Percentiles rank a stretch among this genome's conserved stretches.
Conservation (phyloP, 495 filamentous ascomycete genomes). For the Penicillium fimorum region DNA sequence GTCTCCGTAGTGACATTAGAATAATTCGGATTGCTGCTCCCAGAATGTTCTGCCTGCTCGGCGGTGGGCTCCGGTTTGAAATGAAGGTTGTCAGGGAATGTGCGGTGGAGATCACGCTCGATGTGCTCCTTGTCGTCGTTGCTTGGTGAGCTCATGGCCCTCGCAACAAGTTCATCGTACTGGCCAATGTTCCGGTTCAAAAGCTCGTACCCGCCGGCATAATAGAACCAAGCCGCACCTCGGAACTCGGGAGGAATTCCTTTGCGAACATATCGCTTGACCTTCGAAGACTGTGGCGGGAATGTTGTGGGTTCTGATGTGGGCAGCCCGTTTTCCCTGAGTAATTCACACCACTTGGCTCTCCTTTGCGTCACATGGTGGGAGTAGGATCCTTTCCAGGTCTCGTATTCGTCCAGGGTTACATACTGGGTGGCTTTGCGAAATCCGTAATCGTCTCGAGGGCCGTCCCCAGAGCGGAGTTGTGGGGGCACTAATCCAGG, state of each 20-base stretch:
- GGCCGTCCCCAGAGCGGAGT: conserved; percentile 31
- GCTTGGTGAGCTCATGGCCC: conserved; percentile 59
- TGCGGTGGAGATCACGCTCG: conserved; percentile 90
- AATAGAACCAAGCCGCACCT: conserved; percentile 95
- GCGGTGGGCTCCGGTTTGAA: conserved; percentile 70
- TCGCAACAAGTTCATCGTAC: conserved; percentile 67
- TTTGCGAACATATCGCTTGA: conserved; percentile 88
- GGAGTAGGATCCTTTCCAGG: conserved; percentile 72
- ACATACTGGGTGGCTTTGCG: conserved; percentile 83
- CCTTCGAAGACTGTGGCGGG: conserved; percentile 73
- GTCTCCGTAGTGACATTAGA: conserved; percentile 58
- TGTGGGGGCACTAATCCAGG: conserved; percentile 43
- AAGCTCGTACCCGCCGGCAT: conserved; percentile 82
- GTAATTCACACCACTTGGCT: conserved; percentile 76
- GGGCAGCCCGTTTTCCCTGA: conserved; percentile 73
- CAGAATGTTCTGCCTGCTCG: conserved; percentile 24
- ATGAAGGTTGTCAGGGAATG: conserved; percentile 90
- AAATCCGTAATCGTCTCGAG: conserved; percentile 87
- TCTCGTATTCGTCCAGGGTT: conserved; percentile 71
- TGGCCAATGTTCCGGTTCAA: conserved; percentile 69
- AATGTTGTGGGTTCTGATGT: conserved; percentile 72
- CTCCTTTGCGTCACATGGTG: conserved; percentile 65
- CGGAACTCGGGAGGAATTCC: conserved; percentile 93
- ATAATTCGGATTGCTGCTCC: conserved; percentile 32
- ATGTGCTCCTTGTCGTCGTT: conserved; percentile 83